phyloP scores from a whole-genome alignment of 148 eudicot species.

The Arbutus unedo region DNA sequence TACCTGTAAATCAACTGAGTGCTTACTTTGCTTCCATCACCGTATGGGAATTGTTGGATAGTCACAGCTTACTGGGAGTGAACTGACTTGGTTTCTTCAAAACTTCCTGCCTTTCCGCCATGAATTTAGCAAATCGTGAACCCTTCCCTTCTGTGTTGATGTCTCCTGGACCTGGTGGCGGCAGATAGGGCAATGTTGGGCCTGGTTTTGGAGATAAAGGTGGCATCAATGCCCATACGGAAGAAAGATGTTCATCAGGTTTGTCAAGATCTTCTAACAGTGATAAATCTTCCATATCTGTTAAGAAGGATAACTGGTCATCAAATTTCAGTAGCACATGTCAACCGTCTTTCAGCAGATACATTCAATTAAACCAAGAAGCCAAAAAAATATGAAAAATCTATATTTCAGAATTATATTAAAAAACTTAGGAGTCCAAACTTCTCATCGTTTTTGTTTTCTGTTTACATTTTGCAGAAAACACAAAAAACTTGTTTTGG shows the following conservation, averaged over 20 bases:
- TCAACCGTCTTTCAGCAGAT: neutral
- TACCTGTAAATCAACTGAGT: neutral
- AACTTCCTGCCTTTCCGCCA: constrained; percentile 54
- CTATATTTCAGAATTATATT: neutral
- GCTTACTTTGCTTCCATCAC: neutral
- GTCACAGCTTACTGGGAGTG: constrained; percentile 74
- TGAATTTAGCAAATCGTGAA: constrained; percentile 79
- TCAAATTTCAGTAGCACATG: neutral
- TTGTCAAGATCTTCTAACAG: constrained; percentile 64
- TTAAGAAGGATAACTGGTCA: neutral
- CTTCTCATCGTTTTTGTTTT: neutral
- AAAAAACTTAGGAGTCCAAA: neutral
- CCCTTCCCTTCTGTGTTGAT: constrained; percentile 53
- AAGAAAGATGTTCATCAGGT: constrained; percentile 61
- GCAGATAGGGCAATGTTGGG: constrained; percentile 39
- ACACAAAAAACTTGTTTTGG: neutral
- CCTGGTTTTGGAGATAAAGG: constrained; percentile 63
- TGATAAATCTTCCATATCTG: constrained; percentile 63
- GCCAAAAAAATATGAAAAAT: neutral
- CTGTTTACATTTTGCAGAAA: neutral
- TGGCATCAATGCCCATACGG: constrained; percentile 88
- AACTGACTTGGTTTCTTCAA: constrained; percentile 36
- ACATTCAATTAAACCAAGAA: neutral
- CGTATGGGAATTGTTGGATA: neutral
- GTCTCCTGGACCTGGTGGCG: constrained; percentile 25